Conservation (phyloP, 108 stramenopile genomes). For the Cyclostephanos invisitatus region DNA sequence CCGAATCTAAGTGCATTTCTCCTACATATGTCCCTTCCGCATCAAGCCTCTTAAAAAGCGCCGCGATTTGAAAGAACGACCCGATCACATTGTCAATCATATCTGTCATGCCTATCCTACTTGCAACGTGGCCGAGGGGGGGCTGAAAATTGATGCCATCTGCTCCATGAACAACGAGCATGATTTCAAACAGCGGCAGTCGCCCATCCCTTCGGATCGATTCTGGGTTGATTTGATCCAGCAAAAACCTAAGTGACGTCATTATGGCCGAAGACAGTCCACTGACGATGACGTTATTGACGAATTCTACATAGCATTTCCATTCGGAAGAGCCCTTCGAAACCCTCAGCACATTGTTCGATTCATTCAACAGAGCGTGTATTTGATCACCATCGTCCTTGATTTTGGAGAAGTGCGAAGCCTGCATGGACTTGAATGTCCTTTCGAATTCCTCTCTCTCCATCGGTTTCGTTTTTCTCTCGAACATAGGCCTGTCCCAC, state of each 20-base stretch:
- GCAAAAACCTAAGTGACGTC: slow-evolving; percentile 68
- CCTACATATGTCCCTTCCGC: slow-evolving; percentile 80
- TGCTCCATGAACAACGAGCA: slow-evolving; percentile 61
- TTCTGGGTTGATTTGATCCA: slow-evolving; percentile 72
- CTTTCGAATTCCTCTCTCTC: slow-evolving; percentile 84
- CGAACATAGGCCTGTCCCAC: slow-evolving; percentile 74
- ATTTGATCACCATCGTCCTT: slow-evolving; percentile 82
- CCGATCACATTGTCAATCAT: slow-evolving; percentile 75
- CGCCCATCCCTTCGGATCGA: slow-evolving; percentile 57
- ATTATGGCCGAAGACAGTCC: slow-evolving; percentile 70
- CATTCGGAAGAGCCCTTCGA: slow-evolving; percentile 79
- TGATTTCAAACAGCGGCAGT: slow-evolving; percentile 81
- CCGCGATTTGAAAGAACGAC: slow-evolving; percentile 76
- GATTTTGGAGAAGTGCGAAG: slow-evolving; percentile 64
- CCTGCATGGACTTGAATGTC: slow-evolving; percentile 51
- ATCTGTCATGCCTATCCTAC: slow-evolving; percentile 63
- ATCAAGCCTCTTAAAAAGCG: slow-evolving; percentile 84
- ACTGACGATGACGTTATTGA: slow-evolving; percentile 78
- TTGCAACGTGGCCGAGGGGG: slow-evolving; percentile 38
- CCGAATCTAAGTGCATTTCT: slow-evolving; percentile 76
- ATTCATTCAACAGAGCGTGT: slow-evolving; percentile 71
- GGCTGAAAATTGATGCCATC: slow-evolving; percentile 62
- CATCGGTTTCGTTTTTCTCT: slow-evolving; percentile 84
- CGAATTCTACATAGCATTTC: slow-evolving; percentile 83
- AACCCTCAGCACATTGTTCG: slow-evolving; percentile 69